Evolutionary conservation across 2,329 filamentous ascomycete genomes (phyloP).

Genomic region (Ophiostoma himal-ulmi): DNA sequence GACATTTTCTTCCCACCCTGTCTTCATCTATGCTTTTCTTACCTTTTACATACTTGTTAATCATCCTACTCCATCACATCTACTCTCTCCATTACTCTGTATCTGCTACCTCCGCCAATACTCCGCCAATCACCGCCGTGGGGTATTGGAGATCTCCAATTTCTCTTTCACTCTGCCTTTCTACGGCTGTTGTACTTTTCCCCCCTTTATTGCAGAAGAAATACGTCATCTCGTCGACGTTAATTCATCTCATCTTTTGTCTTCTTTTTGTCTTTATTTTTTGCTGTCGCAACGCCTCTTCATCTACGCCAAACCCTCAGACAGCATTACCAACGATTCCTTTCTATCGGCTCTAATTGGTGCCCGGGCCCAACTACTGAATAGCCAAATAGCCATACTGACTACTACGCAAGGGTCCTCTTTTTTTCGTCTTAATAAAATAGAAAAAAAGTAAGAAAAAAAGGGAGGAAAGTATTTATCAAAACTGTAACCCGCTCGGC

Average conservation of each 20-base stretch:
- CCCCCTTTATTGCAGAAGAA: neutral
- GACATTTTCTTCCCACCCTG: neutral
- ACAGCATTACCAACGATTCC: neutral
- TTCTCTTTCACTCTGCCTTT: neutral
- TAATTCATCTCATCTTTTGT: neutral
- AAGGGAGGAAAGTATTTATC: neutral
- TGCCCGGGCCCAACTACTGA: neutral
- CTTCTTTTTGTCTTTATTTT: neutral
- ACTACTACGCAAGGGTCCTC: slow-evolving; percentile 5
- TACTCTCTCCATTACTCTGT: neutral
- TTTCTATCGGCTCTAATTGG: neutral
- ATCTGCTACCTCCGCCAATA: neutral
- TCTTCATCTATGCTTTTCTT: neutral
- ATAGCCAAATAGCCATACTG: neutral
- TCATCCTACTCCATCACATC: neutral
- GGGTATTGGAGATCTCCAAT: slow-evolving; percentile 2
- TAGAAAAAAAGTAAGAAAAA: neutral
- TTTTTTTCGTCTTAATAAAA: neutral
- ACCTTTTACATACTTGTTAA: neutral
- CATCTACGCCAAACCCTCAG: no score
- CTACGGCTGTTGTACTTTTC: neutral
- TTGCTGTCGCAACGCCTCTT: neutral
- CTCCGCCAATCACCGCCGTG: neutral
- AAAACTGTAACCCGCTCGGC: neutral
- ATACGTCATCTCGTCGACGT: neutral